Conservation (phyloP, 208 protist genomes). For the Vickermania ingenoplastis region DNA sequence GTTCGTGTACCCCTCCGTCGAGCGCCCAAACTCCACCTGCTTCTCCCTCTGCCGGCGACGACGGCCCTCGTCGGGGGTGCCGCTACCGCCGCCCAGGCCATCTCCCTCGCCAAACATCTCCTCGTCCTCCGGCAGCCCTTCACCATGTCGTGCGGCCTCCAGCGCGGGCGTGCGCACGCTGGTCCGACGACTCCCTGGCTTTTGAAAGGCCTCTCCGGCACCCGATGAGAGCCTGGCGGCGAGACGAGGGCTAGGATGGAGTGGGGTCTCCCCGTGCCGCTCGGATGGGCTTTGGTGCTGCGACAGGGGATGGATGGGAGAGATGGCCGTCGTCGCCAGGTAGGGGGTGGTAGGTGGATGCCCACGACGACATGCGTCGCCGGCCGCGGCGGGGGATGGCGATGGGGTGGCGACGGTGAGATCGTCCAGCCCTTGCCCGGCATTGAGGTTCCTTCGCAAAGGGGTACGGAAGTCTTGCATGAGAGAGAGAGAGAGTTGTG, state of each 20-base stretch:
- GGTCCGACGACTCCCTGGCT: too few relatives aligned
- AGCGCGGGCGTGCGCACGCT: too few relatives aligned
- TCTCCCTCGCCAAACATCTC: neutral
- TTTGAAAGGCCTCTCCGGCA: too few relatives aligned
- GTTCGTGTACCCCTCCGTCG: constrained; percentile 71
- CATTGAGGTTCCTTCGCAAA: too few relatives aligned
- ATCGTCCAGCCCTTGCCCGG: too few relatives aligned
- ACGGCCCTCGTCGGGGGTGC: constrained; percentile 58
- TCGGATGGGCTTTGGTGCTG: too few relatives aligned
- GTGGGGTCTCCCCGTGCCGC: neutral
- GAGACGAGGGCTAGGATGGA: neutral
- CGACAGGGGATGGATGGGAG: neutral
- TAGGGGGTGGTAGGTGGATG: neutral
- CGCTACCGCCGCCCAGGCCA: constrained; percentile 3
- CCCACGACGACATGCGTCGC: neutral
- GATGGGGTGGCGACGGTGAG: too few relatives aligned
- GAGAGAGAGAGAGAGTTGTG: too few relatives aligned
- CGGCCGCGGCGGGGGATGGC: neutral
- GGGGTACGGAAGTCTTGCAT: too few relatives aligned
- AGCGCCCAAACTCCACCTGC: constrained; percentile 65
- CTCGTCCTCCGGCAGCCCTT: neutral
- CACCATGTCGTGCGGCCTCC: too few relatives aligned
- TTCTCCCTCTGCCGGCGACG: constrained; percentile 66
- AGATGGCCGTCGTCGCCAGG: neutral
- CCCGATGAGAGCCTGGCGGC: too few relatives aligned